phyloP scores from a whole-genome alignment of 305 asterid species.

The Plantago coronopus region DNA sequence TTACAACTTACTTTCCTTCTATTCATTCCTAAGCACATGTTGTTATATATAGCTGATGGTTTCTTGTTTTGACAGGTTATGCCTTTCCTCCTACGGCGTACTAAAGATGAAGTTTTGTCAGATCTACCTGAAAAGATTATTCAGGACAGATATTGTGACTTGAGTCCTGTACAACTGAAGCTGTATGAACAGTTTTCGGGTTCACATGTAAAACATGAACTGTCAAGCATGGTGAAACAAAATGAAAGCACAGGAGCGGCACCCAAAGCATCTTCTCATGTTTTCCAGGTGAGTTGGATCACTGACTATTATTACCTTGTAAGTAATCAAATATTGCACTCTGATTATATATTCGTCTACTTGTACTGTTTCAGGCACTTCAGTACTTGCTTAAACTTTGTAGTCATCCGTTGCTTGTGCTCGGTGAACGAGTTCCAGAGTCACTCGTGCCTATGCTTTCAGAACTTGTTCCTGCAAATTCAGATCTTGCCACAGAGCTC shows the following conservation, averaged over 20 bases:
- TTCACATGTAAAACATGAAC: constrained; percentile 83
- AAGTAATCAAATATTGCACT: not conserved
- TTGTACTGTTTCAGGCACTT: constrained; percentile 69
- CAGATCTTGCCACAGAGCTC: constrained; percentile 68
- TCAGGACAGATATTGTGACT: constrained; percentile 98
- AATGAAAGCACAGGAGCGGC: constrained; percentile 68
- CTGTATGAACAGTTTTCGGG: constrained; percentile 93
- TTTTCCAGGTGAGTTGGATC: constrained; percentile 73
- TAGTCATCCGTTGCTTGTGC: constrained; percentile 92
- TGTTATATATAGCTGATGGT: constrained; percentile 23
- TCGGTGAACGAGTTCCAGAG: constrained; percentile 77
- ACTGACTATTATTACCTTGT: not conserved
- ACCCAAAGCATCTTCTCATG: constrained; percentile 90
- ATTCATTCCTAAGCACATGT: constrained; percentile 5
- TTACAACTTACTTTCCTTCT: constrained; percentile 6
- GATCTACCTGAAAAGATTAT: constrained; percentile 96
- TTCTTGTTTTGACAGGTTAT: constrained; percentile 58
- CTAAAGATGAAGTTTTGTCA: constrained; percentile 93
- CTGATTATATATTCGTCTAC: constrained; percentile 24
- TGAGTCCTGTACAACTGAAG: constrained; percentile 85
- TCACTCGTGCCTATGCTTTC: constrained; percentile 61
- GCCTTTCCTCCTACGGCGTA: constrained; percentile 98
- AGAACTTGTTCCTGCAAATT: constrained; percentile 62
- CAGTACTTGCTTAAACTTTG: constrained; percentile 94
- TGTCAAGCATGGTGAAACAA: constrained; percentile 73